Evolutionary conservation across 164 flowering plant species (phyloP).

Genomic region (Umbellularia californica): DNA sequence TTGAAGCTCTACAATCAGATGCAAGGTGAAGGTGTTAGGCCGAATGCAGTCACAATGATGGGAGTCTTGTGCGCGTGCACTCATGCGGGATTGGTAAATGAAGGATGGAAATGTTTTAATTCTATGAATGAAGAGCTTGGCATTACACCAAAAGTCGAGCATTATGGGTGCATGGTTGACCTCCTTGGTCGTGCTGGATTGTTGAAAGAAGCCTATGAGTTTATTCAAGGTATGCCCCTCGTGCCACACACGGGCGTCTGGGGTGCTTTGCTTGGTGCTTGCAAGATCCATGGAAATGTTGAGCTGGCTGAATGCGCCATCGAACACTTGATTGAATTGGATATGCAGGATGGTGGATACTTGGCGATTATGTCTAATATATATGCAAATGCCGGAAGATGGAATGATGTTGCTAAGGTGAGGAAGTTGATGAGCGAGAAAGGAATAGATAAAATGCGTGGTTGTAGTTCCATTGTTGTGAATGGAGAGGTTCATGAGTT

Average conservation of each 20-base stretch:
- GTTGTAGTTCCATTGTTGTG: slow-evolving; percentile 24
- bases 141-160: slow-evolving; percentile 26
- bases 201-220: slow-evolving; percentile 27
- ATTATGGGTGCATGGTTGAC: slow-evolving; percentile 22
- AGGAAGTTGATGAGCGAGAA: slow-evolving; percentile 29
- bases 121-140: slow-evolving; percentile 19
- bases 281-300: slow-evolving; percentile 31
- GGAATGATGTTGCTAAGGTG: slow-evolving; percentile 27
- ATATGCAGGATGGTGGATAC: slow-evolving; percentile 27
- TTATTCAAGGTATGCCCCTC: slow-evolving; percentile 28
- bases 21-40: slow-evolving; percentile 17
- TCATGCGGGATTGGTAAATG: slow-evolving; percentile 31
- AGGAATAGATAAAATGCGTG: slow-evolving; percentile 16
- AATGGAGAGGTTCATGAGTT: slow-evolving; percentile 31
- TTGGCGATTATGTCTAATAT: slow-evolving; percentile 33
- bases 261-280: slow-evolving; percentile 35
- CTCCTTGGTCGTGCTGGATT: slow-evolving; percentile 35
- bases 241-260: slow-evolving; percentile 28
- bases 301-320: slow-evolving; percentile 30
- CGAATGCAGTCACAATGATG: slow-evolving; percentile 27
- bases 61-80: slow-evolving; percentile 35
- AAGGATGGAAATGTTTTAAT: slow-evolving; percentile 24
- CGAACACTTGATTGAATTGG: slow-evolving; percentile 28
- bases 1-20: slow-evolving; percentile 21
- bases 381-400: slow-evolving; percentile 32